Percentiles rank a stretch among this genome's conserved stretches.
Conservation (phyloP, 352 stramenopile genomes). For the Phytophthora syringae region DNA sequence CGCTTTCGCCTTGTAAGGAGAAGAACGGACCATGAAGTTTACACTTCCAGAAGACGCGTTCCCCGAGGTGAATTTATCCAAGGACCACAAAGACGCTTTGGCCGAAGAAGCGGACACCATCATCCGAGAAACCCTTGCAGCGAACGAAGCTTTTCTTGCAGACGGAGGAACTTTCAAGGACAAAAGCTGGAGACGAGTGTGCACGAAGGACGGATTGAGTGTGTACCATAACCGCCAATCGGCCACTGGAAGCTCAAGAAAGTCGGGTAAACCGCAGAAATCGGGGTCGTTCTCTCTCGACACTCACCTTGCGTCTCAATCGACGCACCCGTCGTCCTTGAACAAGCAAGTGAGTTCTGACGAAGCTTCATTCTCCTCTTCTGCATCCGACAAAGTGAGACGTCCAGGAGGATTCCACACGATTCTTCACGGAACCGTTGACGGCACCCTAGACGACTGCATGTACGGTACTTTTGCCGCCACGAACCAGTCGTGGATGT, state of each 20-base stretch:
- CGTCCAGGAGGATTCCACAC: constrained; percentile 44
- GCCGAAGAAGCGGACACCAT: constrained; percentile 40
- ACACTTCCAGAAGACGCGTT: constrained; percentile 40
- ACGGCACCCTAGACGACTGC: constrained; percentile 59
- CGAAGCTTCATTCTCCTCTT: constrained; percentile 5
- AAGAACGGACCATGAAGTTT: constrained; percentile 34
- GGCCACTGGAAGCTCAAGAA: neutral
- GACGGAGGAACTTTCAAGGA: constrained; percentile 22
- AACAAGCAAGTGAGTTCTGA: constrained; percentile 1
- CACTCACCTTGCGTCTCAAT: neutral
- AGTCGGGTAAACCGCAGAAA: neutral
- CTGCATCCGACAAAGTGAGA: constrained; percentile 26
- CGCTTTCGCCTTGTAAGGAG: neutral
- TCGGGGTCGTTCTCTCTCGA: neutral
- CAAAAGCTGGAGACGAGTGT: constrained; percentile 40
- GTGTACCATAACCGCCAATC: constrained; percentile 23
- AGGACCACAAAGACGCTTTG: constrained; percentile 29
- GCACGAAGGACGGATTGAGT: constrained; percentile 33
- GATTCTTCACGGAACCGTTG: constrained; percentile 45
- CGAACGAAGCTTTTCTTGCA: constrained; percentile 36
- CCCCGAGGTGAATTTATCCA: constrained; percentile 25
- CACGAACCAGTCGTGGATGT: constrained; percentile 49
- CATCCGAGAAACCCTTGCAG: constrained; percentile 41
- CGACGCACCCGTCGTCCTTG: neutral
- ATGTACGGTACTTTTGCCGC: constrained; percentile 55